Conservation (phyloP, 2,329 filamentous ascomycete genomes). For the Phoma herbarum region DNA sequence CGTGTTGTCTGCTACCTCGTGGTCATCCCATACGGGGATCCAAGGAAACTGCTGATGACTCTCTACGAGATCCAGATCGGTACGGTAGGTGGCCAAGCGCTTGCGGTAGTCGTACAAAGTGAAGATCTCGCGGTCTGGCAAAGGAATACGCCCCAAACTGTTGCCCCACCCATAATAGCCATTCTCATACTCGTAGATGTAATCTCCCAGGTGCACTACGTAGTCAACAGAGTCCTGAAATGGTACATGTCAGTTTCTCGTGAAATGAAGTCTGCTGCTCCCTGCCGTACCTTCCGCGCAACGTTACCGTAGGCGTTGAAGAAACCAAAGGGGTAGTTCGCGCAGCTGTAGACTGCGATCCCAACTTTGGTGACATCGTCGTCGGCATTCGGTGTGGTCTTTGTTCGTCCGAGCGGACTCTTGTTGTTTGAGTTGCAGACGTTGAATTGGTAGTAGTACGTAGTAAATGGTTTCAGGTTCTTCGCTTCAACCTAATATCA, state of each 20-base stretch:
- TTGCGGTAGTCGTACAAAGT: slow-evolving; percentile 56
- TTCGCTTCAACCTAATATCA: slow-evolving; percentile 67
- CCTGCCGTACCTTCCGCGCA: slow-evolving; percentile 52
- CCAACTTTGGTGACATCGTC: slow-evolving; percentile 66
- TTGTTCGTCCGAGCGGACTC: slow-evolving; percentile 72
- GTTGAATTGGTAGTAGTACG: slow-evolving; percentile 75
- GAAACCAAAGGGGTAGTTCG: slow-evolving; percentile 59
- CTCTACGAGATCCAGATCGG: slow-evolving; percentile 53
- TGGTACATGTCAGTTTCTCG: not conserved
- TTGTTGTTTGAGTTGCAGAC: slow-evolving; percentile 70
- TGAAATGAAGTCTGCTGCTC: not conserved
- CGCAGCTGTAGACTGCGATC: slow-evolving; percentile 76
- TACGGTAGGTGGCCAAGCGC: slow-evolving; percentile 52
- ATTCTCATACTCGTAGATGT: slow-evolving; percentile 55
- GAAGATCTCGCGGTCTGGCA: slow-evolving; percentile 51
- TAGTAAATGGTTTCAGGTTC: slow-evolving; percentile 68
- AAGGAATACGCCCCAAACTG: slow-evolving; percentile 42
- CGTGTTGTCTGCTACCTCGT: slow-evolving; percentile 54
- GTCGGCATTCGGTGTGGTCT: slow-evolving; percentile 69
- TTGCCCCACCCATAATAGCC: slow-evolving; percentile 50
- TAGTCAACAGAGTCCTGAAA: slow-evolving; percentile 50
- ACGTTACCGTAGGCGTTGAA: slow-evolving; percentile 59
- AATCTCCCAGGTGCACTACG: slow-evolving; percentile 55
- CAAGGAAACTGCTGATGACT: slow-evolving; percentile 54
- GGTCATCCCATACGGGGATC: slow-evolving; percentile 59